Conservation (phyloP, 768 basidiomycete genomes). For the Suillus fuscotomentosus region DNA sequence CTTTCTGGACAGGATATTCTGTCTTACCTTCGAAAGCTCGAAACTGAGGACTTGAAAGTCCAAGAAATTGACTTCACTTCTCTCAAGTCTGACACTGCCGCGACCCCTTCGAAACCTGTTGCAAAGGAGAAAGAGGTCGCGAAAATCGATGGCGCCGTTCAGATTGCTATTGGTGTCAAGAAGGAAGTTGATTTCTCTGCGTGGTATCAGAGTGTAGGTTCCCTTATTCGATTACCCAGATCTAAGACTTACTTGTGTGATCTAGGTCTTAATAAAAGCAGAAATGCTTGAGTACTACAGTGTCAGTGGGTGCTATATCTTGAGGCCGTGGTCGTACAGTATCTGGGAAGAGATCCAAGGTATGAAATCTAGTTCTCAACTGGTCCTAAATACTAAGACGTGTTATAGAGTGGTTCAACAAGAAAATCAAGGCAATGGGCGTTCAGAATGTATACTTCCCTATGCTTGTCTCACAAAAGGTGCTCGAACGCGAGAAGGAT, state of each 20-base stretch:
- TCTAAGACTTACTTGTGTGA: slow-evolving; percentile 16
- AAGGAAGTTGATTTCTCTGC: slow-evolving; percentile 93
- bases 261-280: slow-evolving; percentile 91
- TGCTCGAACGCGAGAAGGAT: slow-evolving; percentile 95
- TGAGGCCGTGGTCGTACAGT: slow-evolving; percentile 95
- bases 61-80: slow-evolving; percentile 73
- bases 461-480: slow-evolving; percentile 93
- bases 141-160: slow-evolving; percentile 84
- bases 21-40: slow-evolving; percentile 68
- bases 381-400: not conserved
- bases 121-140: slow-evolving; percentile 69
- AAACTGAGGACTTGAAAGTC: slow-evolving; percentile 62
- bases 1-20: slow-evolving; percentile 75
- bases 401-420: slow-evolving; percentile 84
- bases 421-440: slow-evolving; percentile 87
- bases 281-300: slow-evolving; percentile 99
- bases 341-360: slow-evolving; percentile 98
- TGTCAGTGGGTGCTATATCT: slow-evolving; percentile 97
- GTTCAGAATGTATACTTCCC: slow-evolving; percentile 99
- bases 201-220: slow-evolving; percentile 88
- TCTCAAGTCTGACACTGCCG: slow-evolving; percentile 48
- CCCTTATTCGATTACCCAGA: not conserved
- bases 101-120: slow-evolving; percentile 30
- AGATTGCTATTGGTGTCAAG: slow-evolving; percentile 92
- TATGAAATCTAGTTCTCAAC: slow-evolving; percentile 29